phyloP scores from a whole-genome alignment of 2,329 filamentous ascomycete species.

The Cercospora nicotianae region DNA sequence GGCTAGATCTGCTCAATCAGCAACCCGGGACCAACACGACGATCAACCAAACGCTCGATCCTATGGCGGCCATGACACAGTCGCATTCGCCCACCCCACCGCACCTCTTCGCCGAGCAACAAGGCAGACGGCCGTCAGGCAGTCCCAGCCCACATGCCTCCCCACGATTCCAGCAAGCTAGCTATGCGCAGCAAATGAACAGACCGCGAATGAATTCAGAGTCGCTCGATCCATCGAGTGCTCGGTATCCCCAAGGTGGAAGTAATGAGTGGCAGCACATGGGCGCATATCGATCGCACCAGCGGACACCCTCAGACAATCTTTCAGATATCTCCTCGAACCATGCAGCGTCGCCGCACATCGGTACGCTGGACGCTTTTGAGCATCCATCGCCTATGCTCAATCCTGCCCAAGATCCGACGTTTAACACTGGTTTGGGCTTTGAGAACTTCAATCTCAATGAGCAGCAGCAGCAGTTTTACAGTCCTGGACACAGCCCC shows the following conservation, averaged over 20 bases:
- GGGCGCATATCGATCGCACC: conserved; percentile 73
- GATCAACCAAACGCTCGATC: conserved; percentile 45
- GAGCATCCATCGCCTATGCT: conserved; percentile 83
- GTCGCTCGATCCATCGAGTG: conserved; percentile 61
- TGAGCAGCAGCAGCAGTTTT: conserved; percentile 49
- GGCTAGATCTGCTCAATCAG: conserved; percentile 44
- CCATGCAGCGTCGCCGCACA: conserved; percentile 72
- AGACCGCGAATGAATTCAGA: conserved; percentile 58
- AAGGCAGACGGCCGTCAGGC: conserved; percentile 53
- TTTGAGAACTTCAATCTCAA: conserved; percentile 80
- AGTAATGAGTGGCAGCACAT: conserved; percentile 59
- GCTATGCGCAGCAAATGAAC: conserved; percentile 47
- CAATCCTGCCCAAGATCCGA: conserved; percentile 66
- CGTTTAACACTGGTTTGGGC: conserved; percentile 76
- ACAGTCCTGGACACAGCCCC: conserved; percentile 52
- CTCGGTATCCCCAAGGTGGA: conserved; percentile 56
- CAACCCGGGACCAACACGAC: conserved; percentile 44
- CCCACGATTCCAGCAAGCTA: conserved; percentile 54
- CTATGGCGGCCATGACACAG: conserved; percentile 54
- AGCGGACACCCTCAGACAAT: conserved; percentile 78
- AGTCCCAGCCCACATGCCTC: conserved; percentile 56
- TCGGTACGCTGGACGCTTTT: conserved; percentile 75
- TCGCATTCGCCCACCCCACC: conserved; percentile 55
- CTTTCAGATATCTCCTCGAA: conserved; percentile 82
- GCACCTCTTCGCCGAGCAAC: conserved; percentile 54